Base-by-base conservation (phyloP, 1,284 basidiomycete genomes). In the Caloboletus firmus region DNA sequence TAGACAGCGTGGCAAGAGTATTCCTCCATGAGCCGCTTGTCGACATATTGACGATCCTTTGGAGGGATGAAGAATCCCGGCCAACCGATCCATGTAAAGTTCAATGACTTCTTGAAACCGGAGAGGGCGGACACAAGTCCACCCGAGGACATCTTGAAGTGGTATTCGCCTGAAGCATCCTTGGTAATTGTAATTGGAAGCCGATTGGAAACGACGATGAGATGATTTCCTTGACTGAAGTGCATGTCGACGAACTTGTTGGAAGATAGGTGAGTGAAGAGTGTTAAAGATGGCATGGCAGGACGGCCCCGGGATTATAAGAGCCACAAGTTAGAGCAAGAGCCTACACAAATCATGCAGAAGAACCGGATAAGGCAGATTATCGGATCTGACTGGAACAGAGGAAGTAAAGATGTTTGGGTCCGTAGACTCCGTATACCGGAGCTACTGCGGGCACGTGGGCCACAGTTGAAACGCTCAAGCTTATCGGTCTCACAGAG, bases 1-100 rank as follows among this genome's bases (percentile, higher is more conserved):
- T 98, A 98, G 63, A 99, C 97, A 17, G 96, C 95, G 70, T 95
- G 91, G 73, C 97, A 99, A 43, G 92, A 91, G 74, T 96, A 98
- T 72, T 98, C 95, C 49, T 95, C 89, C 80, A 86, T 84, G 55
- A 99, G 84, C 9, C 92, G 86, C 65, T 84, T 83, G 79, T 96
- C 90, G 71, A 98, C 93, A 58, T 86, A 74, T 15, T 87, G 82
- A 13, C 94, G 81, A 73, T 97, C 95, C 67, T 92, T 89, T 36
- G 81, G 80, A 13, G 95, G 95, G 60, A 97, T 95, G 80, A 87
- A 88, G 71, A 91, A 89, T 18, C 91, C 92, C 5, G 89, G 83
- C 93, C 93, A 95, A 48, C 93, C 93, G 59, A 95, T 95, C 93
- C 93, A 96, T 26, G 91, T 95, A 74, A 98, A 97, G 68, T 83